Base-by-base conservation (phyloP, 2,329 filamentous ascomycete species). In the Lasiodiplodia sp. region DNA sequence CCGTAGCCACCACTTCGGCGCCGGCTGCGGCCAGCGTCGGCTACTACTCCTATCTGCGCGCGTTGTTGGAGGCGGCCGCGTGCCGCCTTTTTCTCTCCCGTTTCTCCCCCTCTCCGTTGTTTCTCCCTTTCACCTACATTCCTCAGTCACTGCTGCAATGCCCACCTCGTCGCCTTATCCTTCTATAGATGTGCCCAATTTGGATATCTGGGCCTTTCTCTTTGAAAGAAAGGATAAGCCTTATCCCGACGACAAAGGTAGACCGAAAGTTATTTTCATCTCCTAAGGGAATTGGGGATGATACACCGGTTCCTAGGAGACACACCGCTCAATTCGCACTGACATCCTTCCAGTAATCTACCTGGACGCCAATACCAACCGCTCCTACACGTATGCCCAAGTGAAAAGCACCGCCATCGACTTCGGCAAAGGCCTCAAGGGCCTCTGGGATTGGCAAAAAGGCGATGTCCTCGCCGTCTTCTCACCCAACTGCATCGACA, bases 401-500 rank as follows among this genome's bases (percentile, higher is more conserved):
- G 81, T 92, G 68, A 90, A 87, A 73, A 83, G 84, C 70, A 84
- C 87, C 18, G 91, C 93, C 1, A 80, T 89, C 49, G 87, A 89
- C n/a, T 96, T 97, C 72, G 94, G 93, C 63, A 89, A 90, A 72
- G 94, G 92, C 0, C 85, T 98, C 23, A 90, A 89, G 75, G 87
- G 90, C 31, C 80, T 85, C 25, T 95, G 90, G 86, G 86, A 89
- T 62, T 97, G 94, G 91, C 85, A 89, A 73, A 94, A 91, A 76
- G 92, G 92, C 74, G 92, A 97, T 77, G 92, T 96, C 1, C 85
- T 97, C 25, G 91, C 87, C 12, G 84, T 97, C 66, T 97, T 91
- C 83, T 90, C 92, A 3, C 92, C 94, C 34, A 97, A 98, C 78
- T 90, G 87, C 78, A 91, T 97, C 76, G 94, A 97, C 78, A 93